Base-by-base conservation (phyloP, 768 basidiomycete genomes). In the Rhodocollybia butyracea region DNA sequence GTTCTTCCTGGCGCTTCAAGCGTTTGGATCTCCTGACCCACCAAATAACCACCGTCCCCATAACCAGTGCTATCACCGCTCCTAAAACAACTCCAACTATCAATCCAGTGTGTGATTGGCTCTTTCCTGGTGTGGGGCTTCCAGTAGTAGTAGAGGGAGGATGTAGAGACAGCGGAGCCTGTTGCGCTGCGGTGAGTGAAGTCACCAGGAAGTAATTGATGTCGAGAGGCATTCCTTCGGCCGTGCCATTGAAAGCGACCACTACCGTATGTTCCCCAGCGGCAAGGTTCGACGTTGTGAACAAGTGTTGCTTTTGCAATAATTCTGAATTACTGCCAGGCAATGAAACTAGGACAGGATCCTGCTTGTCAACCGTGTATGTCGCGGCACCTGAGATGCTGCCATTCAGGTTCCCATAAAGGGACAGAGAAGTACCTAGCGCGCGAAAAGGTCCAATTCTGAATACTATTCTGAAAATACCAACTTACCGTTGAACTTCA, bases 151-250 rank as follows among this genome's bases (percentile, higher is more conserved):
- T 13, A 10, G 11, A 13, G 11, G 51, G 29, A 11, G 51, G 29
- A 10, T 36, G 19, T 11, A 29, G 31, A 29, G 15, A n/a, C 10
- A 41, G 38, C 12, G 51, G 41, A 7, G 51, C 32, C 29, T 52
- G 38, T 36, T 52, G 38, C 7, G 24, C 19, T 3, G 36, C 2
- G 5, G 51, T 51, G 38, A 27, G 51, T 22, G 51, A 53, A 12
- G 19, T 38, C 5, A 36, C 27, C 21, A 30, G 34, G 21, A 53
- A 53, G 21, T 29, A 53, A 30, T 21, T 19, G 24, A 53, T 39
- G 2, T 41, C 51, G 22, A 53, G 42, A 13, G 51, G 51, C 51
- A 53, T 53, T 30, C 29, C 51, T n/a, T n/a, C 17, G 39, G 31
- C 27, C 42, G 7, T 41, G 27, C 51, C 51, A 32, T 53, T 53